Evolutionary conservation across 1,284 basidiomycete genomes (phyloP), one percentile per base, ranked within the genome.

Genomic region (Cerioporus squamosus): DNA sequence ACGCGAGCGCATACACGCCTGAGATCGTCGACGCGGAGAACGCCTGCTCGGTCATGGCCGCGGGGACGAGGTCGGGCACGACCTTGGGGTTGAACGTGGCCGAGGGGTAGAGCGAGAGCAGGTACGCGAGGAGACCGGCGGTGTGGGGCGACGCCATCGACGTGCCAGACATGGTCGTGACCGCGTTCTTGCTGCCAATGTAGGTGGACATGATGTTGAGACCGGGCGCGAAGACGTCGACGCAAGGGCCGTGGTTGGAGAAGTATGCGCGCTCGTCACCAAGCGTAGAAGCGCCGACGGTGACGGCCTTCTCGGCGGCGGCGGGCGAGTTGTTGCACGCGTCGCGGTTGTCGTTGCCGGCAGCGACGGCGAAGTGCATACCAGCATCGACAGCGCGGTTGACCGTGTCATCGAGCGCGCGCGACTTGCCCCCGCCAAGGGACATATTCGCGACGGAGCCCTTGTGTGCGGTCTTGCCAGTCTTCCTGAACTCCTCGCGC

Each of bases 381-480:
- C 97, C 97, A 46, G 73, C 68, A 26, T 85, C 83, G 55, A 97
- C 94, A 53, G 96, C 95, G 53, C 79, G 81, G 78, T 98, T 88
- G 62, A 99, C 94, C 49, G 91, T 87, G 39, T 84, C 81, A 69
- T 99, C 94, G 56, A 98, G 84, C 44, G 93, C 85, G 42, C 80
- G 82, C n/a, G 94, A 95, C 81, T 95, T 97, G 67, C 94, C 94
- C 71, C 97, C 97, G 65, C 97, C 97, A 54, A 99, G 89, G 73
- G 90, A 94, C 97, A 99, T 98, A 84, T 97, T 98, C 61, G 93
- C 95, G 65, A 98, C 96, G 40, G 95, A 97, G 39, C 97, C 97
- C 81, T 95, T 96, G 69, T 76, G 73, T 48, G 65, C 67, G 17
- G 75, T 73, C 71, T 70, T 73, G 55, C 75, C 75, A 2, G 82